Base-by-base conservation (phyloP, 2,329 filamentous ascomycete species). In the Cladosporium sp. region DNA sequence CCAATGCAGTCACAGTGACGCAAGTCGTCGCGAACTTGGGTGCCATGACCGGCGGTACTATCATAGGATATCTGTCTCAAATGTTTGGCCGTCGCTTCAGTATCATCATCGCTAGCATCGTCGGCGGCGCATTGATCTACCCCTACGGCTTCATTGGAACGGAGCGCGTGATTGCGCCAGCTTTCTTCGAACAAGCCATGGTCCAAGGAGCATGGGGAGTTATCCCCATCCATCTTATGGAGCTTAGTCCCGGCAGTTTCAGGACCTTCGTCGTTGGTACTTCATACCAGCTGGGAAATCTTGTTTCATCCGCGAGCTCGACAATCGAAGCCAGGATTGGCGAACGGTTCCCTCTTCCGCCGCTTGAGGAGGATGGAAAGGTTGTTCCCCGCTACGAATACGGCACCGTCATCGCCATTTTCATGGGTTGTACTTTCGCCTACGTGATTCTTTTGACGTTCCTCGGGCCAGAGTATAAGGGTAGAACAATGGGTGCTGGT, bases 361-460 rank as follows among this genome's bases (percentile, higher is more conserved):
- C 66, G 0, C 60, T 58, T 12, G 9, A 83, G 77, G 57, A 55
- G 45, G 56, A 68, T 20, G 58, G 62, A 32, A 67, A 64, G 15
- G 60, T 58, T 3, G 68, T 76, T 1, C 51, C 58, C 25, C 61
- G 67, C 6, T 74, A 72, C 48, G 52, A 66, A 49, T 76, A 76
- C 50, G 68, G 64, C 9, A 73, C 63, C 32, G 69, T 72, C 15
- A 92, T 95, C 27, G 42, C 43, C 40, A 64, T 65, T 62, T 95
- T 95, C 69, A 90, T 95, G 86, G 90, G 78, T 1, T 89, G 85
- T 58, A 88, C 94, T 1, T 95, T 74, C 59, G 78, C 70, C 2
- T 84, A 83, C 62, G 71, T 77, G 4, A 80, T 84, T 53, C 7
- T 83, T 2, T 63, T 88, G 49, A 84, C 83, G 0, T 66, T 87